Evolutionary conservation across 345 rosid species (phyloP).

Genomic region (Limnanthes douglasii): DNA sequence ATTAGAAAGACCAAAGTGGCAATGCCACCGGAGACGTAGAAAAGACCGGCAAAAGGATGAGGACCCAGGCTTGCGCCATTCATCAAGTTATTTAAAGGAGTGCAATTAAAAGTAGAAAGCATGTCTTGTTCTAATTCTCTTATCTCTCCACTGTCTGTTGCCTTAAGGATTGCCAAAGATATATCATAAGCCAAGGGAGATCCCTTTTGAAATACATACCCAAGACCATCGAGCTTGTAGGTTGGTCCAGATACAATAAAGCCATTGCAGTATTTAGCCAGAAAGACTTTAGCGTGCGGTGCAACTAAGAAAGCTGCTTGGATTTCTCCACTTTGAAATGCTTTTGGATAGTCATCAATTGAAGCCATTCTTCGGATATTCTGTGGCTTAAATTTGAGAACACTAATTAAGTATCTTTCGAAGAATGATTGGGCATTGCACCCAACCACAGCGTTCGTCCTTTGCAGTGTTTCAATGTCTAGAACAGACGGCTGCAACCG

Average conservation of each 20-base stretch:
- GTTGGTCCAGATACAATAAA: slow-evolving; percentile 7
- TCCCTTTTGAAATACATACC: slow-evolving; percentile 11
- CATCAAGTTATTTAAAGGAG: neutral
- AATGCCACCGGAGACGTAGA: slow-evolving; percentile 6
- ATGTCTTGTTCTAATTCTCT: neutral
- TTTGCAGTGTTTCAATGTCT: slow-evolving; percentile 7
- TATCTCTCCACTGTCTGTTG: neutral
- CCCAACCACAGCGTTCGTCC: slow-evolving; percentile 1
- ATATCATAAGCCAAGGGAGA: neutral
- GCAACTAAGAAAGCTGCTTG: slow-evolving; percentile 7
- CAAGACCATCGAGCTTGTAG: slow-evolving; percentile 9
- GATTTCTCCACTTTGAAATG: slow-evolving; percentile 2
- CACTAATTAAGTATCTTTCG: neutral
- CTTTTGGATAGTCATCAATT: neutral
- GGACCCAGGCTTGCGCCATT: neutral
- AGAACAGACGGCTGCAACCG: slow-evolving; percentile 1
- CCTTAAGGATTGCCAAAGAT: slow-evolving; percentile 1
- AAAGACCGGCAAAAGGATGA: slow-evolving; percentile 4
- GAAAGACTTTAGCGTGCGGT: slow-evolving; percentile 10
- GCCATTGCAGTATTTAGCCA: slow-evolving; percentile 1
- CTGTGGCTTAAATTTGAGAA: neutral
- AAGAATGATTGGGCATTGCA: neutral
- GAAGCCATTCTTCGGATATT: neutral
- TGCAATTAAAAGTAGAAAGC: slow-evolving; percentile 7
- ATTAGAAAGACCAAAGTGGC: slow-evolving; percentile 4